phyloP scores from a whole-genome alignment of 805 yeast genomes.

The Ogataea salicorniae region DNA sequence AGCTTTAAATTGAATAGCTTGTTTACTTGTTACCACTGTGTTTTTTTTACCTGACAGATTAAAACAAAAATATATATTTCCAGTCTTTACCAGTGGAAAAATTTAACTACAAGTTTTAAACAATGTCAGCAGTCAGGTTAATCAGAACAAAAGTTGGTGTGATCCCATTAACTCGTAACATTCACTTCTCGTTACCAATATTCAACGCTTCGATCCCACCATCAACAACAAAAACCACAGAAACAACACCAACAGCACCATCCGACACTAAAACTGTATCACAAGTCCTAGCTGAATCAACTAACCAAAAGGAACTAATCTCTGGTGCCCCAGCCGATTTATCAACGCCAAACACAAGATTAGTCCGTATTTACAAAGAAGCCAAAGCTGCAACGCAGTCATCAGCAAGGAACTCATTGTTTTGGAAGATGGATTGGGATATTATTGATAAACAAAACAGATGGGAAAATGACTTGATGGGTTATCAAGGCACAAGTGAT shows the following conservation, averaged over 20 bases:
- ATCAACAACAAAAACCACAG: not conserved
- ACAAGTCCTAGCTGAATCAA: slow-evolving; percentile 8
- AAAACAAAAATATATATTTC: too few species aligned
- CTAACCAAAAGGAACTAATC: slow-evolving; percentile 45
- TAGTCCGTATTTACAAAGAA: slow-evolving; percentile 73
- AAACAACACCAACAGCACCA: not conserved
- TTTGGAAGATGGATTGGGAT: slow-evolving; percentile 85
- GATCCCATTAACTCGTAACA: not conserved
- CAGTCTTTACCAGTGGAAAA: not conserved
- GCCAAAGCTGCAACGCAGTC: slow-evolving; percentile 80
- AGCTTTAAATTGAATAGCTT: too few species aligned
- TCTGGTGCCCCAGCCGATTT: slow-evolving; percentile 77
- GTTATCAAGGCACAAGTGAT: slow-evolving; percentile 76
- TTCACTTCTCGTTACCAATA: not conserved
- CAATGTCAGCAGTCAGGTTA: not conserved
- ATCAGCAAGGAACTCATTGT: slow-evolving; percentile 46
- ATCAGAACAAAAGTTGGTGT: slow-evolving; percentile 2
- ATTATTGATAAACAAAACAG: slow-evolving; percentile 68
- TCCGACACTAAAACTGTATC: not conserved
- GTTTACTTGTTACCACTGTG: too few species aligned
- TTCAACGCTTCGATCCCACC: not conserved
- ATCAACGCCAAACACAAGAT: slow-evolving; percentile 43
- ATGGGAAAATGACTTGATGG: slow-evolving; percentile 88
- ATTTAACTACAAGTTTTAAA: not conserved
- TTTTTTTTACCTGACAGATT: too few species aligned